These are phyloP conservation scores for Persicaria tinctoria DNA, from an alignment of 148 eudicot genomes.

Conservation along the genomic window DNA sequence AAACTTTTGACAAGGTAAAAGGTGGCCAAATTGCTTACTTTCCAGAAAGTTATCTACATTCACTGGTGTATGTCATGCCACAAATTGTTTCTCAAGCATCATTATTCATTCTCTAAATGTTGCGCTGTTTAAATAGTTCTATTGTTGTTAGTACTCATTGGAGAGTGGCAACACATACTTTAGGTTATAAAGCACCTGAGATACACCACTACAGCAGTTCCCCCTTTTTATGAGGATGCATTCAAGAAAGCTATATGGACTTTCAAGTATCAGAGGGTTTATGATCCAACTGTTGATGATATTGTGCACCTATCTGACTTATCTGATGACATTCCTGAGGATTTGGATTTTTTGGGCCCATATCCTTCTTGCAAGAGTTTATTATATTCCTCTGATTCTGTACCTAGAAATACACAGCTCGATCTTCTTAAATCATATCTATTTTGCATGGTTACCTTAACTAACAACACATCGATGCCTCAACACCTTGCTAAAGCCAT, in stretches of 20 bases:
- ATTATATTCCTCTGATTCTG: constrained; percentile 15
- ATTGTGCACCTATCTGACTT: constrained; percentile 59
- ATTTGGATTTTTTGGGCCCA: constrained; percentile 95
- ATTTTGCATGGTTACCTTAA: constrained; percentile 41
- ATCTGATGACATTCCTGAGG: constrained; percentile 30
- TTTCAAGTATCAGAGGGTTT: constrained; percentile 94
- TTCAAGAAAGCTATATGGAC: constrained; percentile 84
- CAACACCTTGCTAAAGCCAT: constrained; percentile 65
- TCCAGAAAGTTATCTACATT: not conserved
- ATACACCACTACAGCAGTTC: constrained; percentile 54
- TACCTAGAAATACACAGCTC: not conserved
- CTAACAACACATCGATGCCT: constrained; percentile 50
- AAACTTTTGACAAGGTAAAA: constrained; percentile 65
- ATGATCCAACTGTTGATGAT: constrained; percentile 59
- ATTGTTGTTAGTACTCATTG: not conserved
- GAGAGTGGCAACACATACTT: constrained; percentile 1
- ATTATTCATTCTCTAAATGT: not conserved
- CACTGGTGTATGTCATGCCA: not conserved
- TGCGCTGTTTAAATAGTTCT: not conserved
- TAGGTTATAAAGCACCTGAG: constrained; percentile 90
- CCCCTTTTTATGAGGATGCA: constrained; percentile 80
- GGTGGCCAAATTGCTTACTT: not conserved
- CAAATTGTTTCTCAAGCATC: not conserved
- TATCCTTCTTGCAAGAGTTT: constrained; percentile 49
- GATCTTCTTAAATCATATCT: not conserved